phyloP scores from a whole-genome alignment of 805 yeast genomes.

The Cyberlindnera subsufficiens region DNA sequence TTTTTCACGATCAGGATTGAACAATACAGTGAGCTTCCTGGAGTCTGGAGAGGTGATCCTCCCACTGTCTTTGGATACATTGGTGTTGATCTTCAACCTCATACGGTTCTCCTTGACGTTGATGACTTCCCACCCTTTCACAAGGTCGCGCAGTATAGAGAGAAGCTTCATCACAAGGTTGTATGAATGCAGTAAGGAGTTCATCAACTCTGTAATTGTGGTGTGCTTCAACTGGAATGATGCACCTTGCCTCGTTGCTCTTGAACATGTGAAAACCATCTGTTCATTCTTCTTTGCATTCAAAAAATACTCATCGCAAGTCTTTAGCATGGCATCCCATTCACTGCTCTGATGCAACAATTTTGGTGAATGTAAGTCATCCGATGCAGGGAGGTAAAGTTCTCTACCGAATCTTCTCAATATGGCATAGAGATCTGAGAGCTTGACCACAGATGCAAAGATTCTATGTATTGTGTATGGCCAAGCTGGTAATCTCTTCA shows the following conservation, averaged over 20 bases:
- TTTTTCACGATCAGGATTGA: constrained; percentile 17
- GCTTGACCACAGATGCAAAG: constrained; percentile 29
- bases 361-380: constrained; percentile 35
- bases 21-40: constrained; percentile 10
- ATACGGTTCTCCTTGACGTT: constrained; percentile 4
- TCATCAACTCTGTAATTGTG: constrained; percentile 27
- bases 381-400: constrained; percentile 31
- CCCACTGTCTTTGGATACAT: neutral
- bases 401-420: constrained; percentile 37
- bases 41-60: constrained; percentile 1
- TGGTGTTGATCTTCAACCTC: constrained; percentile 5
- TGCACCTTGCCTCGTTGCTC: constrained; percentile 34
- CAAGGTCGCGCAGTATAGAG: constrained; percentile 6
- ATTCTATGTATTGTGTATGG: constrained; percentile 41
- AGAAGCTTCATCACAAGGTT: constrained; percentile 6
- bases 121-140: constrained; percentile 17
- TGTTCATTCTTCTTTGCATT: constrained; percentile 37
- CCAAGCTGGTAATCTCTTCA: constrained; percentile 31
- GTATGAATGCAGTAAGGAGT: constrained; percentile 5
- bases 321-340: constrained; percentile 23
- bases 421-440: constrained; percentile 38
- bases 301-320: constrained; percentile 33
- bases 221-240: constrained; percentile 26
- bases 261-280: constrained; percentile 35
- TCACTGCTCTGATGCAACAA: constrained; percentile 25